Percentiles rank a stretch among this genome's conserved stretches.
phyloP scores from a whole-genome alignment of 345 rosid species.

The Aquilaria malaccensis region DNA sequence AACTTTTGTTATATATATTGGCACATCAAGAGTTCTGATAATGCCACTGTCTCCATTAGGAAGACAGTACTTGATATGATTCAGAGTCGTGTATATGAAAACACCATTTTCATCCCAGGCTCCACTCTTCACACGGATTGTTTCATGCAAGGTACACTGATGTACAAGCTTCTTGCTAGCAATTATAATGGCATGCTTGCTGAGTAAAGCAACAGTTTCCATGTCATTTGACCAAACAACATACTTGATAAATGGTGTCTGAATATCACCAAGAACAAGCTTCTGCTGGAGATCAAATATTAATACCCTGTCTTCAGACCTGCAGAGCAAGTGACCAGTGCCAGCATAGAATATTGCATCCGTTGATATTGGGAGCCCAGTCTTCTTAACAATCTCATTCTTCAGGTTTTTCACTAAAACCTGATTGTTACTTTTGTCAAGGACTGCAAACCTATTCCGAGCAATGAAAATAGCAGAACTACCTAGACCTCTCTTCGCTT shows the following conservation, averaged over 20 bases:
- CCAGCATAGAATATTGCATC: slow-evolving; percentile 94
- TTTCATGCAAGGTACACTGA: slow-evolving; percentile 86
- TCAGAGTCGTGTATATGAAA: slow-evolving; percentile 78
- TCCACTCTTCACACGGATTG: slow-evolving; percentile 89
- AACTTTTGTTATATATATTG: slow-evolving; percentile 76
- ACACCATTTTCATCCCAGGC: slow-evolving; percentile 97
- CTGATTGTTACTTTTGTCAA: slow-evolving; percentile 76
- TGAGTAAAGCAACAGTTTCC: slow-evolving; percentile 87
- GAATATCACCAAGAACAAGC: slow-evolving; percentile 81
- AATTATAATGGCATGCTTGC: slow-evolving; percentile 80
- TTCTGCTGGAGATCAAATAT: slow-evolving; percentile 85
- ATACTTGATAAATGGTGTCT: slow-evolving; percentile 65
- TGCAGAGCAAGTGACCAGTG: slow-evolving; percentile 74
- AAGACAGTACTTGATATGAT: slow-evolving; percentile 86
- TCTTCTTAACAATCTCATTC: slow-evolving; percentile 76
- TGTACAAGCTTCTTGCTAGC: slow-evolving; percentile 81
- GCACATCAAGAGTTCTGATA: slow-evolving; percentile 76
- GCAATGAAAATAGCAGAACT: slow-evolving; percentile 82
- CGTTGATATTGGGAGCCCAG: slow-evolving; percentile 53
- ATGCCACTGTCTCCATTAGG: slow-evolving; percentile 91
- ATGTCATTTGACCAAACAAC: slow-evolving; percentile 89
- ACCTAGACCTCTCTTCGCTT: slow-evolving; percentile 80
- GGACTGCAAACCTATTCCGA: slow-evolving; percentile 81
- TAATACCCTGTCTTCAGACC: slow-evolving; percentile 77
- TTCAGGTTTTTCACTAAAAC: slow-evolving; percentile 68